Percentiles rank a stretch among this genome's conserved stretches.
Conservation (phyloP, 306 rosid species). For the Lagenaria siceraria region DNA sequence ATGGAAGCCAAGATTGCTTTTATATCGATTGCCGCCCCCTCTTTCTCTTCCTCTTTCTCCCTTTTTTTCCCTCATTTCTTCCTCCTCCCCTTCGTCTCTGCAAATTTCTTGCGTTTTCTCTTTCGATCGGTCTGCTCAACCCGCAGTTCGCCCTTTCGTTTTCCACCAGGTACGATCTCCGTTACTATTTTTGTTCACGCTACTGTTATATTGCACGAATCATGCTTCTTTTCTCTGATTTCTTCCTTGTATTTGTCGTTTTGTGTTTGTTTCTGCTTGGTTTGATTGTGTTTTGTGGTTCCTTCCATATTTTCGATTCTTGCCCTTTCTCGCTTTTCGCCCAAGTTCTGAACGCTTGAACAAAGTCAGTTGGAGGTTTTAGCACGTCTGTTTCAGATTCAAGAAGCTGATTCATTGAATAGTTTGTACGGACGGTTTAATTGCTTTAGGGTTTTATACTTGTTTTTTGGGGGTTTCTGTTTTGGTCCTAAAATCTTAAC, state of each 20-base stretch:
- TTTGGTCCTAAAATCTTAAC: neutral
- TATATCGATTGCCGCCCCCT: constrained; percentile 2
- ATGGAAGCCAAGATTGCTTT: constrained; percentile 6
- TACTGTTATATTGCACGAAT: constrained; percentile 3
- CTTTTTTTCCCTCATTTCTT: neutral
- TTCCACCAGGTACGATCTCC: neutral
- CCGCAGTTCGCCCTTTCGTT: neutral
- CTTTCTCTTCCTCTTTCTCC: neutral
- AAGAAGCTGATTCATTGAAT: neutral
- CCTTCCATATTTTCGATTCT: neutral
- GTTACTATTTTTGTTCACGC: neutral
- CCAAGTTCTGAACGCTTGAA: neutral
- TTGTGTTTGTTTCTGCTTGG: neutral
- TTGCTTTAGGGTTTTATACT: neutral
- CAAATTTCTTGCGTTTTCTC: neutral
- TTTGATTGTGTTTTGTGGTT: neutral
- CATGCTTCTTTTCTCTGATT: neutral
- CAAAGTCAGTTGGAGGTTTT: neutral
- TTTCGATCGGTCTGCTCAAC: neutral
- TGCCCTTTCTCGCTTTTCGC: neutral
- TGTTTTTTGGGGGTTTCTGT: neutral
- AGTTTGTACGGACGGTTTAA: neutral
- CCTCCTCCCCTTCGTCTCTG: neutral
- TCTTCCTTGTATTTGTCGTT: neutral
- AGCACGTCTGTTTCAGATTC: neutral